Conservation (phyloP, 805 yeast genomes). For the Myxozyma sirexii region DNA sequence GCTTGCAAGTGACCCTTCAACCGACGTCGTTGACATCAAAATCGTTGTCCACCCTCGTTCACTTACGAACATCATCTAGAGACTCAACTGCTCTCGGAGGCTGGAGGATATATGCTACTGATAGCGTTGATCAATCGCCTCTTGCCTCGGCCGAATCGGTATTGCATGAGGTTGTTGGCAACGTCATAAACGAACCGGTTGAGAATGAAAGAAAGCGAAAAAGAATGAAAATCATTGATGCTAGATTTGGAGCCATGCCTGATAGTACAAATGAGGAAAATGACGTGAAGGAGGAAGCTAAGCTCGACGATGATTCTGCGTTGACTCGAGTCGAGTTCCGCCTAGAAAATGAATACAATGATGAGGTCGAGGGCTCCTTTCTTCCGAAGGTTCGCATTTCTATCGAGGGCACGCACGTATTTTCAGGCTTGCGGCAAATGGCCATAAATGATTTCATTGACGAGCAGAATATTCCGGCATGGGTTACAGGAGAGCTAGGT, state of each 20-base stretch:
- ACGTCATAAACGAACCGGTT: background rate
- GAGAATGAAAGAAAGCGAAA: conserved; percentile 8
- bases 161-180: background rate
- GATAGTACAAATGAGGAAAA: background rate
- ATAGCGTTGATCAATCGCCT: conserved; percentile 31
- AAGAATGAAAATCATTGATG: conserved; percentile 18
- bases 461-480: conserved; percentile 27
- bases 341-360: conserved; percentile 16
- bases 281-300: background rate
- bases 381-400: conserved; percentile 20
- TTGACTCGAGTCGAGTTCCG: conserved; percentile 24
- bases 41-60: conserved; percentile 20
- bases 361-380: background rate
- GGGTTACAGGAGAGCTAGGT: conserved; percentile 35
- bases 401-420: conserved; percentile 33
- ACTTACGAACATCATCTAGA: conserved; percentile 19
- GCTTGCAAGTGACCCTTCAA: conserved; percentile 13
- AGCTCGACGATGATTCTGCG: conserved; percentile 10
- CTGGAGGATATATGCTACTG: conserved; percentile 34
- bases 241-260: conserved; percentile 25
- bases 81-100: conserved; percentile 32
- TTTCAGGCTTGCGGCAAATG: conserved; percentile 30
- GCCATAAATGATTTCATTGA: conserved; percentile 26
- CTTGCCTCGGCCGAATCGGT: conserved; percentile 22
- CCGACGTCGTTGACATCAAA: conserved; percentile 24